Conservation (phyloP, 169 alveolate species). For the Eimeria zaria region DNA sequence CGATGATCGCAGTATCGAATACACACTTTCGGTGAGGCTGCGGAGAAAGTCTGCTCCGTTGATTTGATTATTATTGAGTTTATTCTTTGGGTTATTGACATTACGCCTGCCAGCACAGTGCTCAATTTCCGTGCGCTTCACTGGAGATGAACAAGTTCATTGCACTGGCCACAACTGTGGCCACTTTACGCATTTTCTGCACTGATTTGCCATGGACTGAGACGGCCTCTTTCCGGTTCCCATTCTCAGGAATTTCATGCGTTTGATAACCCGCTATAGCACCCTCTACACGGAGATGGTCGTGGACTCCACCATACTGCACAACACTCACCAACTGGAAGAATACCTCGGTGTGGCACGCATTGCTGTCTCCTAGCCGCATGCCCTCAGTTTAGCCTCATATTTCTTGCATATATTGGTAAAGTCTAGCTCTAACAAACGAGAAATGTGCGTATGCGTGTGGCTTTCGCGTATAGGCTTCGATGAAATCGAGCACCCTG, state of each 20-base stretch:
- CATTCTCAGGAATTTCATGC: conserved; percentile 71
- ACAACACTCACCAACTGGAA: conserved; percentile 70
- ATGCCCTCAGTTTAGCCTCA: neutral
- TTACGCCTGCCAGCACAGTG: neutral
- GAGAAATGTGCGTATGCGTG: neutral
- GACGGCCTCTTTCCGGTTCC: conserved; percentile 11
- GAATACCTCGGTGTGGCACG: conserved; percentile 12
- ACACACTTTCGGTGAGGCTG: conserved; percentile 78
- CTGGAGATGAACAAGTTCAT: neutral
- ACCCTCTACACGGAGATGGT: conserved; percentile 85
- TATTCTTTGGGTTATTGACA: no score
- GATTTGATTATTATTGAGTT: neutral
- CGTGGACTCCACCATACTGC: conserved; percentile 71
- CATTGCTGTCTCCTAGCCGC: neutral
- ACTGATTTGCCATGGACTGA: conserved; percentile 68
- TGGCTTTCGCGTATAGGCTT: conserved; percentile 85
- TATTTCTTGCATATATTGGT: neutral
- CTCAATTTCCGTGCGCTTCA: neutral
- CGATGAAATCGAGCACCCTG: conserved; percentile 91
- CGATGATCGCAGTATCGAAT: conserved; percentile 84
- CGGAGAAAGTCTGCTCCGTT: neutral
- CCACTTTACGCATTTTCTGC: conserved; percentile 1
- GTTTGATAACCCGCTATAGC: conserved; percentile 59
- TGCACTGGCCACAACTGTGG: neutral
- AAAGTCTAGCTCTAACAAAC: neutral